A percentile compares a stretch with the other conserved stretches of the same genome.
phyloP scores from a whole-genome alignment of 768 basidiomycete species.

The Lactarius vividus region DNA sequence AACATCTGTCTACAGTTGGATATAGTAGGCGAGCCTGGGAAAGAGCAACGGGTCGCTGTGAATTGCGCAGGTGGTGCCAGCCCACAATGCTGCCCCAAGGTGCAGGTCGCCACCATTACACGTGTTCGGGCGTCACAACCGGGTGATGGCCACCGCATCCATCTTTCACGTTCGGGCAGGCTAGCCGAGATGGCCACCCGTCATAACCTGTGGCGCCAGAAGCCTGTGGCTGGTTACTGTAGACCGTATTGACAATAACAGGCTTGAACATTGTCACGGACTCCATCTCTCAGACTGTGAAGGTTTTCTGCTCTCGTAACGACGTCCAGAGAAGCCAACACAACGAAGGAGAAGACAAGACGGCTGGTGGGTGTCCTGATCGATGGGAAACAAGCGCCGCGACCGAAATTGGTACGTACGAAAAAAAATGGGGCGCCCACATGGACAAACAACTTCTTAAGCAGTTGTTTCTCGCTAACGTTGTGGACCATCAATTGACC shows the following conservation, averaged over 20 bases:
- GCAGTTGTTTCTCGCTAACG: slow-evolving; percentile 27
- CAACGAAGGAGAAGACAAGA: not conserved
- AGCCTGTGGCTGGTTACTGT: not conserved
- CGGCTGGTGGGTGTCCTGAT: slow-evolving; percentile 16
- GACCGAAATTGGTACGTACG: slow-evolving; percentile 31
- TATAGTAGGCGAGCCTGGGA: not conserved
- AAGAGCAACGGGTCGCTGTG: not conserved
- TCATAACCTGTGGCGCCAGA: not conserved
- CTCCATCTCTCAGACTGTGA: not conserved
- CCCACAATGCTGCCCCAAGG: not conserved
- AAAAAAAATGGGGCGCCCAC: slow-evolving; percentile 37
- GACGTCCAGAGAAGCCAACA: not conserved
- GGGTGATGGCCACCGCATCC: not conserved
- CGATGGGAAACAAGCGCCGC: slow-evolving; percentile 16
- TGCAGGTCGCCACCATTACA: not conserved
- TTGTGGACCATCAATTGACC: slow-evolving; percentile 15
- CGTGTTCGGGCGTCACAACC: not conserved
- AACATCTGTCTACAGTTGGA: not conserved
- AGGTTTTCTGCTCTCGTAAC: not conserved
- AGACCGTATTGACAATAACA: not conserved
- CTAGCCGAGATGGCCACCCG: not conserved
- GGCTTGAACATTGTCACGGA: not conserved
- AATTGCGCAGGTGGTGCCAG: not conserved
- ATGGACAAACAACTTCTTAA: slow-evolving; percentile 47
- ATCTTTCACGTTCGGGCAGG: slow-evolving; percentile 1